A percentile compares a stretch with the other conserved stretches of the same genome.
phyloP scores from a whole-genome alignment of 805 yeast genomes.

The Candida coleopterorum region DNA sequence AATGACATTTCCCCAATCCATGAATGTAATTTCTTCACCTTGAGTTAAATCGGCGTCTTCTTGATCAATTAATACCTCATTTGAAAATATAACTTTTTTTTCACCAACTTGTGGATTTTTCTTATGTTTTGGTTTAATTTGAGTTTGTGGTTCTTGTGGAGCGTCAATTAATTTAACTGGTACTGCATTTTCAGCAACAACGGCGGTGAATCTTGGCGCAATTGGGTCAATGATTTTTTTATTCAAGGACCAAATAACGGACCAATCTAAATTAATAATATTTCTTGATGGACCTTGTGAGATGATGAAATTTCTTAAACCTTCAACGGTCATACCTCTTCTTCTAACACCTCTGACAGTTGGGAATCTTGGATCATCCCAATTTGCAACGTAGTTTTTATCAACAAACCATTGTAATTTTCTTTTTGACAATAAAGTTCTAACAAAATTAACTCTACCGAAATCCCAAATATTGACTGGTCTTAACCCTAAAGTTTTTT shows the following conservation, averaged over 20 bases:
- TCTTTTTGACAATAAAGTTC: constrained; percentile 94
- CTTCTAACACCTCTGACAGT: constrained; percentile 99
- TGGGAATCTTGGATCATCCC: constrained; percentile 99
- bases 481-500: constrained; percentile 73
- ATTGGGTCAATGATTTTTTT: constrained; percentile 95
- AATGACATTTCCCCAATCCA: constrained; percentile 98
- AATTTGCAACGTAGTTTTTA: constrained; percentile 76
- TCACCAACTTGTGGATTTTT: constrained; percentile 88
- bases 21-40: constrained; percentile 91
- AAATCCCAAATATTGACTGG: constrained; percentile 98
- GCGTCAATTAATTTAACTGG: constrained; percentile 66
- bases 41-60: constrained; percentile 66
- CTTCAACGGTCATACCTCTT: constrained; percentile 99
- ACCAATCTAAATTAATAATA: constrained; percentile 96
- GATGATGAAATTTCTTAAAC: constrained; percentile 86
- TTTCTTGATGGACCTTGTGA: constrained; percentile 98
- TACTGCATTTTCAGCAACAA: constrained; percentile 61
- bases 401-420: constrained; percentile 99
- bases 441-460: constrained; percentile 92
- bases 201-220: constrained; percentile 93
- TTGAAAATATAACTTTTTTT: constrained; percentile 68
- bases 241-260: constrained; percentile 94
- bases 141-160: constrained; percentile 57
- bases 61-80: constrained; percentile 73
- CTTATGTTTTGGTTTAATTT: constrained; percentile 88